These are phyloP conservation scores for Priceomyces haplophilus DNA, from an alignment of 805 yeast genomes.

Conservation along the genomic window DNA sequence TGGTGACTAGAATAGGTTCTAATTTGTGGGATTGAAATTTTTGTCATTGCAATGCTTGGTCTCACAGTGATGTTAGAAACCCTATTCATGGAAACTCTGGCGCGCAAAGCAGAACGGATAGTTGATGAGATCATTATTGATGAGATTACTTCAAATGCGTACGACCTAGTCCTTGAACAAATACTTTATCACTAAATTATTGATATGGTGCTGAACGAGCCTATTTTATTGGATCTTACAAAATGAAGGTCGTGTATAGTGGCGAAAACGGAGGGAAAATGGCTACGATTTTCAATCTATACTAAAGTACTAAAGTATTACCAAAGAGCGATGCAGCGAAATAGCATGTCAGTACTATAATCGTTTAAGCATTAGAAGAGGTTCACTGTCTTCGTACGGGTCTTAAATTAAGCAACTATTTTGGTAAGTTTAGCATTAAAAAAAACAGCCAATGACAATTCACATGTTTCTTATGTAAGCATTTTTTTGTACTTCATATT, in stretches of 20 bases:
- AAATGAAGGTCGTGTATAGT: constrained; percentile 2
- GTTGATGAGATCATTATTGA: constrained; percentile 35
- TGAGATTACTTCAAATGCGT: background rate
- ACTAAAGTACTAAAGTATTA: no score
- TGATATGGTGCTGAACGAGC: constrained; percentile 5
- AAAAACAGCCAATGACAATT: constrained; percentile 10
- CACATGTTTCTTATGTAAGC: constrained; percentile 11
- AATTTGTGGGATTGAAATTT: constrained; percentile 25
- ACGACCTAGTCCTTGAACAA: background rate
- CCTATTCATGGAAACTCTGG: constrained; percentile 32
- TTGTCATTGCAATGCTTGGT: constrained; percentile 18
- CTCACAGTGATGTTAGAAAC: constrained; percentile 25
- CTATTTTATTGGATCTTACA: constrained; percentile 4
- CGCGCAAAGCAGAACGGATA: constrained; percentile 42
- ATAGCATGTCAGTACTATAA: no score
- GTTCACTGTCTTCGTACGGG: no score
- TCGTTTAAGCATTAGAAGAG: no score
- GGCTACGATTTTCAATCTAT: background rate
- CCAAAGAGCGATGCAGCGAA: no score
- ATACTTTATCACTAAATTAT: background rate
- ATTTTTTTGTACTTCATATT: background rate
- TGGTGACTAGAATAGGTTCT: constrained; percentile 79
- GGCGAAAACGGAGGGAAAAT: background rate
- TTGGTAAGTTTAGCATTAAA: no score
- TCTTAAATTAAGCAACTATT: no score